These are phyloP conservation scores for Musa balbisiana DNA, from an alignment of 202 grass and related monocot genomes.

Conservation along the genomic window DNA sequence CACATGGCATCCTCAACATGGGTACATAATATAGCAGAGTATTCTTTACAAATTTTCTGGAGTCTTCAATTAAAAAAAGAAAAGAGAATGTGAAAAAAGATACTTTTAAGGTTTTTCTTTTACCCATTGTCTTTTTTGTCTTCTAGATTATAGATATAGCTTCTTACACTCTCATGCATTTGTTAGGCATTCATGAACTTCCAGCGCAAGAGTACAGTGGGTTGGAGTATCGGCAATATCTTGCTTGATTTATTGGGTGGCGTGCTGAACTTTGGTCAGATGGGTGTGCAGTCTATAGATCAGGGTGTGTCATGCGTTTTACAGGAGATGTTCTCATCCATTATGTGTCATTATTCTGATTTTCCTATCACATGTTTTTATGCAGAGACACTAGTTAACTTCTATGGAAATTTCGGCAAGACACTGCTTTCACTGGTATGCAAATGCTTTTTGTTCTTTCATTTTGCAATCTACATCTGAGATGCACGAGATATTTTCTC, in stretches of 20 bases:
- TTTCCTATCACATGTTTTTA: slow-evolving; percentile 1
- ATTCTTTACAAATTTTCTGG: too few species aligned
- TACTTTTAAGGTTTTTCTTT: too few species aligned
- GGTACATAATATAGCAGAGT: too few species aligned
- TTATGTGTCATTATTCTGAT: background rate
- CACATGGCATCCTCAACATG: too few species aligned
- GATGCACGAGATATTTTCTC: background rate
- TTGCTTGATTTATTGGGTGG: slow-evolving; percentile 82
- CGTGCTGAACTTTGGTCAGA: slow-evolving; percentile 79
- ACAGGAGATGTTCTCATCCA: background rate
- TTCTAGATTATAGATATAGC: background rate
- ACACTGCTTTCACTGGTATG: slow-evolving; percentile 92
- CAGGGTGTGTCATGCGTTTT: slow-evolving; percentile 44
- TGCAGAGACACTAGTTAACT: slow-evolving; percentile 83
- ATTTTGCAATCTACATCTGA: background rate
- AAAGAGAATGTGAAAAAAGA: too few species aligned
- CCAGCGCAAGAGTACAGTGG: slow-evolving; percentile 72
- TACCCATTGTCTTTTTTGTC: too few species aligned
- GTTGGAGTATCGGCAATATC: slow-evolving; percentile 98
- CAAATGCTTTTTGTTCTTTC: slow-evolving; percentile 4
- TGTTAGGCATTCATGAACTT: slow-evolving; percentile 86
- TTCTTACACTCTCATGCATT: background rate
- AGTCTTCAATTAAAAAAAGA: too few species aligned
- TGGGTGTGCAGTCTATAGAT: slow-evolving; percentile 95
- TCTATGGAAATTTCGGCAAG: slow-evolving; percentile 98